Conservation (phyloP, 495 filamentous ascomycete species). For the Podospora australis region DNA sequence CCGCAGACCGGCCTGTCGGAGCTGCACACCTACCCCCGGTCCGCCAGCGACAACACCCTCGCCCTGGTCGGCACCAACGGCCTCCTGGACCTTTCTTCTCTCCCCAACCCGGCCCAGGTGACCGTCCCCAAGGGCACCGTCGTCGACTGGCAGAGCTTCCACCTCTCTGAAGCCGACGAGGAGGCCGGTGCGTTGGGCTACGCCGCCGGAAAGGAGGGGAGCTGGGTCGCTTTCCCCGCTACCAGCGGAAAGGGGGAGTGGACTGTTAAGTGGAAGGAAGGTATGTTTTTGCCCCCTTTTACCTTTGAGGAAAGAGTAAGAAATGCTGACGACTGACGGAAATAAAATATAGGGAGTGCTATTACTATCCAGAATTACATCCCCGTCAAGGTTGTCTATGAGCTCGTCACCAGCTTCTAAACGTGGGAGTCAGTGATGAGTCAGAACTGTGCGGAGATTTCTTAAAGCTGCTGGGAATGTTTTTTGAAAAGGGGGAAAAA, state of each 20-base stretch:
- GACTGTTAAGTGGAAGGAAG: slow-evolving; percentile 34
- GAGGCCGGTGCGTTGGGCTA: slow-evolving; percentile 19
- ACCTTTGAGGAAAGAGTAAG: neutral
- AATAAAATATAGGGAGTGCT: slow-evolving; percentile 22
- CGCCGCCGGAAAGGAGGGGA: slow-evolving; percentile 14
- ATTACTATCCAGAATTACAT: slow-evolving; percentile 30
- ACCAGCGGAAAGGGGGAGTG: slow-evolving; percentile 15
- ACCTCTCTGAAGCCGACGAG: slow-evolving; percentile 11
- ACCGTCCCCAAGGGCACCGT: slow-evolving; percentile 23
- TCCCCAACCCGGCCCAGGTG: slow-evolving; percentile 27
- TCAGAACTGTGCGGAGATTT: neutral
- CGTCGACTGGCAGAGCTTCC: slow-evolving; percentile 30
- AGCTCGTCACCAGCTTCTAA: slow-evolving; percentile 8
- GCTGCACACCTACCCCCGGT: slow-evolving; percentile 31
- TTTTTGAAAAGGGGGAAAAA: neutral
- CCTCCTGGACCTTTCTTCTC: slow-evolving; percentile 28
- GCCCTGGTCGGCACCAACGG: slow-evolving; percentile 29
- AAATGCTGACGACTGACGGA: neutral
- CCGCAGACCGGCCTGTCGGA: slow-evolving; percentile 15
- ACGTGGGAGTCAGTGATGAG: neutral
- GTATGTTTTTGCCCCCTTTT: slow-evolving; percentile 17
- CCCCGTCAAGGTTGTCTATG: slow-evolving; percentile 30
- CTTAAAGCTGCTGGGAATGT: neutral
- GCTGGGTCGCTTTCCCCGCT: slow-evolving; percentile 32
- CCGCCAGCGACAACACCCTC: slow-evolving; percentile 27